A percentile compares a stretch with the other conserved stretches of the same genome.
phyloP scores from a whole-genome alignment of 208 protist species.

The Trypanosomatidae sp. region DNA sequence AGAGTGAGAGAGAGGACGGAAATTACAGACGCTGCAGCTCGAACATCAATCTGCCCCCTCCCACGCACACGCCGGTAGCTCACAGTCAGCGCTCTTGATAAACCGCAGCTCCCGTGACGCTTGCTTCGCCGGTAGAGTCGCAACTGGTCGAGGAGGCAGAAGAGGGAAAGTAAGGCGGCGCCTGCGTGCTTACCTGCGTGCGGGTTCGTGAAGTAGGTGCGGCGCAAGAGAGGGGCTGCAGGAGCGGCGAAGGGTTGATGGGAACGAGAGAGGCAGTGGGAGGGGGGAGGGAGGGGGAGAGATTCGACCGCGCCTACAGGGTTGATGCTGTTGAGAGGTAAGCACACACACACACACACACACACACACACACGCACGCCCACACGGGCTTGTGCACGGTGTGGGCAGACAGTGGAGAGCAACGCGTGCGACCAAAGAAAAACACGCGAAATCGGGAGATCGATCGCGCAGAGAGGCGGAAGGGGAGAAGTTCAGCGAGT shows the following conservation, averaged over 20 bases:
- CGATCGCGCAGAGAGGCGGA: slow-evolving; percentile 1
- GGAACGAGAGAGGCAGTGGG: not conserved
- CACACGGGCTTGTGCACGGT: not conserved
- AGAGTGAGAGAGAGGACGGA: not conserved
- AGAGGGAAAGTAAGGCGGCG: no score
- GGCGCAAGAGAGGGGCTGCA: not conserved
- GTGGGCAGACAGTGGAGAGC: not conserved
- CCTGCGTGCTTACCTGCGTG: not conserved
- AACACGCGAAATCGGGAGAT: not conserved
- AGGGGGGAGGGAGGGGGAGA: not conserved
- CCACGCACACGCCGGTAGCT: no score
- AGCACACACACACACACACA: not conserved
- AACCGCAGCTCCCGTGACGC: no score
- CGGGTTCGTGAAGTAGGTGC: not conserved
- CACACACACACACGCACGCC: not conserved
- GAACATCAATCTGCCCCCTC: not conserved
- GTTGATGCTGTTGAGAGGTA: not conserved
- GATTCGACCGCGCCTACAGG: not conserved
- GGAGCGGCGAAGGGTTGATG: not conserved
- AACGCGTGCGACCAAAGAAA: not conserved
- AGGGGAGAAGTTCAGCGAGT: slow-evolving; percentile 1
- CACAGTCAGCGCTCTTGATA: no score
- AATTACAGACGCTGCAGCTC: not conserved
- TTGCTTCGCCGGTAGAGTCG: no score
- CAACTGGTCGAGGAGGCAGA: no score